Evolutionary conservation across 306 rosid species (phyloP).

Genomic region (Trichosanthes truncata): DNA sequence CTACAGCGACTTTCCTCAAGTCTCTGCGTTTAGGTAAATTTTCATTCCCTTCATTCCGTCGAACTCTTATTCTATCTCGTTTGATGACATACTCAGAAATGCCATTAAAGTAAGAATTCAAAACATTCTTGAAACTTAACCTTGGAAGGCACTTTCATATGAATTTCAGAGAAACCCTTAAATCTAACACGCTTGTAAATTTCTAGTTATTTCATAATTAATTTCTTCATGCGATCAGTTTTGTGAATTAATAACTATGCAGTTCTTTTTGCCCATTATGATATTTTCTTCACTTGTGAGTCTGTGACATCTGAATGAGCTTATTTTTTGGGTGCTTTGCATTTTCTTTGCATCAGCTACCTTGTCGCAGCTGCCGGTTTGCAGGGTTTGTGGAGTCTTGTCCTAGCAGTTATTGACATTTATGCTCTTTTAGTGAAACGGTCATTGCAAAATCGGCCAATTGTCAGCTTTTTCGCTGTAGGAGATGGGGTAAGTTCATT

Average conservation of each 20-base stretch:
- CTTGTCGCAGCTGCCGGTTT: conserved; percentile 79
- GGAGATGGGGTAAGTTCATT: conserved; percentile 82
- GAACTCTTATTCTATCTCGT: neutral
- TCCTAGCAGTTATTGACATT: conserved; percentile 55
- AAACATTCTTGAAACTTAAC: neutral
- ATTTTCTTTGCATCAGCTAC: conserved; percentile 40
- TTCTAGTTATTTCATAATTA: neutral
- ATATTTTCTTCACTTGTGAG: neutral
- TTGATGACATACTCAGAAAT: neutral
- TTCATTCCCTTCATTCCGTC: neutral
- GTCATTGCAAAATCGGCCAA: conserved; percentile 51
- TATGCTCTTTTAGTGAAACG: conserved; percentile 77
- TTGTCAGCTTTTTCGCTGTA: conserved; percentile 53
- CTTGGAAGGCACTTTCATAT: neutral
- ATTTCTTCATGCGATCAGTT: neutral
- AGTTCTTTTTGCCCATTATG: neutral
- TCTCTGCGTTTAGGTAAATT: conserved; percentile 75
- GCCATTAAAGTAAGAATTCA: neutral
- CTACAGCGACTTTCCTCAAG: conserved; percentile 72
- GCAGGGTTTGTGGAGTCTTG: conserved; percentile 67
- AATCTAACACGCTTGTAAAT: neutral
- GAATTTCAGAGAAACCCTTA: neutral
- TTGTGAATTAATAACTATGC: neutral
- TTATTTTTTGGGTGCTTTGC: neutral
- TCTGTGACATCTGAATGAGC: neutral